Evolutionary conservation across 345 rosid genomes (phyloP).

Genomic region (Pistacia atlantica): DNA sequence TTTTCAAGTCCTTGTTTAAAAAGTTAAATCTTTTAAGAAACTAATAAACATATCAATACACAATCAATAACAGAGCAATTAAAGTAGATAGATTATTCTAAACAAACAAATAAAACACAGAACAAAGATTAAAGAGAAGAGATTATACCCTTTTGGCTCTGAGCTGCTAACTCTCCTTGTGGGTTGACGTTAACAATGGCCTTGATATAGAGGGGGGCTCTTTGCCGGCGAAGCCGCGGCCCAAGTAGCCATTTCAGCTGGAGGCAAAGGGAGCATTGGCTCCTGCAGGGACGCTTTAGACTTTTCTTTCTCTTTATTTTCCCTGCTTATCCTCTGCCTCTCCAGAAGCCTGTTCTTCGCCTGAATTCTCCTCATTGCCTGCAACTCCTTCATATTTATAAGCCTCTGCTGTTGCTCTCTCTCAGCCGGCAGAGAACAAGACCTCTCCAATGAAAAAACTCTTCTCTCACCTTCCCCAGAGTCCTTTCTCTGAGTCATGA

Average conservation of each 20-base stretch:
- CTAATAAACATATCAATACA: not conserved
- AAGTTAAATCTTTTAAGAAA: not conserved
- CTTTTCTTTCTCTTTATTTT: not conserved
- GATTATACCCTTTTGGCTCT: constrained; percentile 14
- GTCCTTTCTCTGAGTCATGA: not conserved
- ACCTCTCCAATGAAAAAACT: constrained; percentile 21
- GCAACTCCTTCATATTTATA: constrained; percentile 10
- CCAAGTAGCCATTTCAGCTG: constrained; percentile 22
- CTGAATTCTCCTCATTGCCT: constrained; percentile 14
- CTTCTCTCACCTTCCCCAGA: not conserved
- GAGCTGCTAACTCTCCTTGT: not conserved
- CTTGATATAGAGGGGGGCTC: constrained; percentile 14
- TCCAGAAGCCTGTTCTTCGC: constrained; percentile 7
- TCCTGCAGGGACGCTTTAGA: not conserved
- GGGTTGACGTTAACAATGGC: constrained; percentile 17
- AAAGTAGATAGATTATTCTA: not conserved
- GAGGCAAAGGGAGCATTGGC: constrained; percentile 17
- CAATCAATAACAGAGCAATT: not conserved
- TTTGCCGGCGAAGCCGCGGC: constrained; percentile 22
- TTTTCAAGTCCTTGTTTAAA: not conserved
- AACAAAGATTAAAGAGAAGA: not conserved
- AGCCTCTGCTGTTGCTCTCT: constrained; percentile 12
- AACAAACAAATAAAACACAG: not conserved
- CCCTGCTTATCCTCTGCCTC: constrained; percentile 14
- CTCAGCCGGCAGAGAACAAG: constrained; percentile 27